Base-by-base conservation (phyloP, 305 asterid genomes). In the Plantago coronopus region DNA sequence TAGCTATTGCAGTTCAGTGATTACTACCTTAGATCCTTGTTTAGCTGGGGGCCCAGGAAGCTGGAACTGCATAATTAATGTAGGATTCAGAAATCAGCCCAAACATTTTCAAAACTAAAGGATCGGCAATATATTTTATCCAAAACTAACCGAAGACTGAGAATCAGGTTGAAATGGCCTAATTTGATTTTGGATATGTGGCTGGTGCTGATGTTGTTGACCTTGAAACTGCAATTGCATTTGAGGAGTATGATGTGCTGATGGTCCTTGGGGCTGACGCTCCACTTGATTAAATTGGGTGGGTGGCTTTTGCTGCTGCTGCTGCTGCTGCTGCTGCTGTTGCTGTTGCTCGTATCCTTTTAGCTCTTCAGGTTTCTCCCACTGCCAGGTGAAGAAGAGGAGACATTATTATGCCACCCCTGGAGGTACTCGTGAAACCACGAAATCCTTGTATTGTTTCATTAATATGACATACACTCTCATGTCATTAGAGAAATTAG, bases 341-440 rank as follows among this genome's bases (percentile, higher is more conserved):
- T 76, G 90, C 64, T 79, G 81, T 61, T 81, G 84, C 74, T 93
- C 95, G 63, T 63, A 69, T 25, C 64, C 45, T 20, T 63, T 50
- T 69, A 93, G 69, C 70, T 93, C 97, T 61, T 87, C 94, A 9
- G 98, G 98, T 75, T 93, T 93, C 73, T 93, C 98, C 98, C 98
- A 93, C 98, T 93, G 71, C 65, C 72, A 56, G 67, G 49, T 21
- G n/a, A 57, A 34, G 9, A 66, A 44, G 65, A 73, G 67, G 62
- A 27, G 20, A 42, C 67, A 50, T 59, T 56, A 29, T 45, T 18
- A 61, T 60, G 61, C 43, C 14, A 57, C 18, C 37, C 37, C 37
- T 10, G 44, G 44, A 38, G 44, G 14, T 38, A 38, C 15, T 2
- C 44, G 3, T 38, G 13, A 12, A 38, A 12, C 43, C 14, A 10